Base-by-base conservation (phyloP, 805 yeast genomes). In the Wickerhamomyces canadensis region DNA sequence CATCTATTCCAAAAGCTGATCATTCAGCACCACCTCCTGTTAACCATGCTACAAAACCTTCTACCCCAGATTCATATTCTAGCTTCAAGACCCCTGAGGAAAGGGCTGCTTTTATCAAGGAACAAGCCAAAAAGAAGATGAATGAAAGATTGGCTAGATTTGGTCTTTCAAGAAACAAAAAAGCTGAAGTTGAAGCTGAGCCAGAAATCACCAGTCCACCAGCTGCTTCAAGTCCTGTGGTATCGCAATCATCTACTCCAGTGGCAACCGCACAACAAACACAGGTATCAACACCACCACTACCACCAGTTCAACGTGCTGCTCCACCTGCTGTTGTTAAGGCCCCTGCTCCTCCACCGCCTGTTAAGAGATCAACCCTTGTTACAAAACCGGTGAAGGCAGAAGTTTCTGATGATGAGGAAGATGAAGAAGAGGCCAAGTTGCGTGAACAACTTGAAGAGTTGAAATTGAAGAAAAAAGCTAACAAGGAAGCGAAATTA, bases 61-160 rank as follows among this genome's bases (percentile, higher is more conserved):
- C 57, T 4, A 36, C 53, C 3, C 35, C 60, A 11, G 49, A 47
- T 16, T 48, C 55, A 11, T 48, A 49, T 19, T 42, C 59, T 14
- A 47, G 49, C 18, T 66, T 60, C 54, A 65, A 57, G 22, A 64
- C 76, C 10, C 70, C 84, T 1, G 83, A 76, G 41, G 89, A 84
- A 32, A 68, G 94, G 42, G 74, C 93, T 5, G 82, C 85, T n/a
- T 73, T 76, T 51, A 78, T 86, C 36, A 87, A 85, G 57, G 91
- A 87, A 14, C 91, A 84, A 52, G 86, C 86, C 3, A 75, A 75
- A 49, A 78, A 80, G 51, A 74, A 84, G 60, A 87, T 88, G 96
- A 80, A 78, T 43, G 95, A 84, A 51, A 70, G 87, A 50, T 68
- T 87, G 51, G 95, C 94, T 3, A 83, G 80, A 44, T 68, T 87